These are phyloP conservation scores for Xylaria intraflava DNA, from an alignment of 495 filamentous ascomycete genomes.

Conservation along the genomic window DNA sequence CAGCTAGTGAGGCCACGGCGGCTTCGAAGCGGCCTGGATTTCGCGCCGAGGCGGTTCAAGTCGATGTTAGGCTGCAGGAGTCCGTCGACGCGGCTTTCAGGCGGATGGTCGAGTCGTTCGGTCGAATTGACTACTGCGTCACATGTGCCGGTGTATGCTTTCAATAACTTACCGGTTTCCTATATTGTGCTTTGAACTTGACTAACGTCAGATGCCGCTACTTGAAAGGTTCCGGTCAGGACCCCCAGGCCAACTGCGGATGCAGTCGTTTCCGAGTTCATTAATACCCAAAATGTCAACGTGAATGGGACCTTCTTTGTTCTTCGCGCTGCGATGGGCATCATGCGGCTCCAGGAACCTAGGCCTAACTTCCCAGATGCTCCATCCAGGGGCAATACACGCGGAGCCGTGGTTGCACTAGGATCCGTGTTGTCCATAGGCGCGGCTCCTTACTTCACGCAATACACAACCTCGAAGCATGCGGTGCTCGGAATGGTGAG, in stretches of 20 bases:
- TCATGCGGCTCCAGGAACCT: neutral
- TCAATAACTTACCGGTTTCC: neutral
- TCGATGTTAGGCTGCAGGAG: constrained; percentile 26
- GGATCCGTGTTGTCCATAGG: constrained; percentile 38
- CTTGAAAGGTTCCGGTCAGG: neutral
- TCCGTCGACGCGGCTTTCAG: constrained; percentile 29
- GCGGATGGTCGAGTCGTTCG: constrained; percentile 22
- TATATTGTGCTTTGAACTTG: neutral
- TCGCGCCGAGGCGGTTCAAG: constrained; percentile 19
- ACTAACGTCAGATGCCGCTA: neutral
- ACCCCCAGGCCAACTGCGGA: neutral
- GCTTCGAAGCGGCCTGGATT: constrained; percentile 25
- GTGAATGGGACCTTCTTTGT: constrained; percentile 12
- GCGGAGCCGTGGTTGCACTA: constrained; percentile 43
- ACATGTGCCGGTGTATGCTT: constrained; percentile 31
- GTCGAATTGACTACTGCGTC: constrained; percentile 33
- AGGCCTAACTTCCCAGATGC: neutral
- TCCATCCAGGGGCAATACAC: neutral
- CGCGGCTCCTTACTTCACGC: constrained; percentile 17
- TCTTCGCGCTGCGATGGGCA: constrained; percentile 2
- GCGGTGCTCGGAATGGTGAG: constrained; percentile 44
- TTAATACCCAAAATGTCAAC: constrained; percentile 16
- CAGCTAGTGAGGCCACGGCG: constrained; percentile 18
- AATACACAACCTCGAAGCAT: constrained; percentile 45
- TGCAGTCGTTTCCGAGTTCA: constrained; percentile 11